Evolutionary conservation across 2,329 filamentous ascomycete species (phyloP).

Genomic region (Aspergillus sp.): DNA sequence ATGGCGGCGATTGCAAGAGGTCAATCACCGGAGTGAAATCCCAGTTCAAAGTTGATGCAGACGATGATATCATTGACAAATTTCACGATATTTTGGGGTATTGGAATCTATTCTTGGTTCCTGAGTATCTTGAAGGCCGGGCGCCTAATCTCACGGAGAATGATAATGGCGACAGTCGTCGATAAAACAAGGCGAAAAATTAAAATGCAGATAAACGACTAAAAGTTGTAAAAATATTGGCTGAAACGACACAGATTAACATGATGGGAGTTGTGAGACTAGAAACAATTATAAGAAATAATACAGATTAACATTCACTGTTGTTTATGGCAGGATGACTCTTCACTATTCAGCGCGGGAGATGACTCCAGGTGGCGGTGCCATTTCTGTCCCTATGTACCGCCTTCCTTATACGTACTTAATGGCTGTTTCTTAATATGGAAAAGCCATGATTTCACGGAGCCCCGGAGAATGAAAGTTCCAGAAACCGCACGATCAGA

Average conservation of each 20-base stretch:
- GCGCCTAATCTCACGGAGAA: neutral
- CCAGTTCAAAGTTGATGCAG: slow-evolving; percentile 37
- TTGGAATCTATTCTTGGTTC: neutral
- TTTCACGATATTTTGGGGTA: neutral
- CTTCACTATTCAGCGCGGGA: neutral
- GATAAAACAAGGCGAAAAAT: neutral
- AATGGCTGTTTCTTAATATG: neutral
- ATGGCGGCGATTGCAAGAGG: slow-evolving; percentile 39
- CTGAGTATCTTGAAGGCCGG: neutral
- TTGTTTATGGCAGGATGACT: slow-evolving; percentile 3
- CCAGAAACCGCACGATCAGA: neutral
- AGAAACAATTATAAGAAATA: slow-evolving; percentile 4
- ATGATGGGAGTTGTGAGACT: slow-evolving; percentile 18
- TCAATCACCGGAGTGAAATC: slow-evolving; percentile 48
- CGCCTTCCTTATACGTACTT: neutral
- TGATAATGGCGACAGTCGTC: neutral
- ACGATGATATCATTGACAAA: slow-evolving; percentile 31
- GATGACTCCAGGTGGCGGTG: neutral
- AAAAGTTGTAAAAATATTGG: slow-evolving; percentile 2
- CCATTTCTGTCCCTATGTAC: neutral
- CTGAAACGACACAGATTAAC: slow-evolving; percentile 14
- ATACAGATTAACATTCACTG: too few relatives aligned
- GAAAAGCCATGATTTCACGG: neutral
- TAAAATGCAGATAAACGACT: neutral
- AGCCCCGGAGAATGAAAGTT: neutral